Percentiles rank a stretch among this genome's conserved stretches.
Evolutionary conservation across 768 basidiomycete species (phyloP).

Genomic region (Trametes punicea): DNA sequence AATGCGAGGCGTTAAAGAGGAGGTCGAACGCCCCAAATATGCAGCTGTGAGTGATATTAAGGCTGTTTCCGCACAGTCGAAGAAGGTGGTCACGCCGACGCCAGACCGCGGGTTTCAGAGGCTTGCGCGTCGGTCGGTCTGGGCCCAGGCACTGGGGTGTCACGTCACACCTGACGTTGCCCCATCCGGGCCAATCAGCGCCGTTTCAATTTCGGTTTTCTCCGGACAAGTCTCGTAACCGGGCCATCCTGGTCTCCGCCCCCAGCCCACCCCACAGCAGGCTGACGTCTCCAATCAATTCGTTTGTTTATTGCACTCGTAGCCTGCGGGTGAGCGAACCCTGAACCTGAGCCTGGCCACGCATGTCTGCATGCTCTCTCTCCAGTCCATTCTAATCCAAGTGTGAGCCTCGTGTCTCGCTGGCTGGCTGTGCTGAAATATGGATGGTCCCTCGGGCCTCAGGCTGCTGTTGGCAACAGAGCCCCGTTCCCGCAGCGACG

Average conservation of each 20-base stretch:
- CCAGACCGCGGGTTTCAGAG: slow-evolving; percentile 14
- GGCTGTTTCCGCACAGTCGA: slow-evolving; percentile 1
- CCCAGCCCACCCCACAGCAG: slow-evolving; percentile 14
- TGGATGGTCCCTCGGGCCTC: not conserved
- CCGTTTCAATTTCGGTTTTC: slow-evolving; percentile 1
- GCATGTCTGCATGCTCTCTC: not conserved
- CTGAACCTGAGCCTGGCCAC: not conserved
- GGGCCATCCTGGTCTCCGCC: not conserved
- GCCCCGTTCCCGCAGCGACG: slow-evolving; percentile 1
- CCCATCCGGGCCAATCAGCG: slow-evolving; percentile 5
- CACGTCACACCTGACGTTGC: slow-evolving; percentile 10
- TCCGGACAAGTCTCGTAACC: slow-evolving; percentile 12
- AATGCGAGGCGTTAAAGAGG: not conserved
- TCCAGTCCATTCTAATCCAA: too few species aligned
- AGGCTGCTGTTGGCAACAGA: slow-evolving; percentile 3
- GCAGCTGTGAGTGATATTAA: not conserved
- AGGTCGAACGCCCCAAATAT: slow-evolving; percentile 14
- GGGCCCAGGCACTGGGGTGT: slow-evolving; percentile 9
- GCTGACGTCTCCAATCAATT: slow-evolving; percentile 2
- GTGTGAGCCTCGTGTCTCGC: too few species aligned
- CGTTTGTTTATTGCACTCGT: not conserved
- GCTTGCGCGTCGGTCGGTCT: slow-evolving; percentile 1
- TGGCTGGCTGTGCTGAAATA: too few species aligned
- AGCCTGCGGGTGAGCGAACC: too few species aligned
- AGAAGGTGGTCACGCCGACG: not conserved